Evolutionary conservation across 2,329 filamentous ascomycete species (phyloP).

Genomic region (Tolypocladium amazonense): DNA sequence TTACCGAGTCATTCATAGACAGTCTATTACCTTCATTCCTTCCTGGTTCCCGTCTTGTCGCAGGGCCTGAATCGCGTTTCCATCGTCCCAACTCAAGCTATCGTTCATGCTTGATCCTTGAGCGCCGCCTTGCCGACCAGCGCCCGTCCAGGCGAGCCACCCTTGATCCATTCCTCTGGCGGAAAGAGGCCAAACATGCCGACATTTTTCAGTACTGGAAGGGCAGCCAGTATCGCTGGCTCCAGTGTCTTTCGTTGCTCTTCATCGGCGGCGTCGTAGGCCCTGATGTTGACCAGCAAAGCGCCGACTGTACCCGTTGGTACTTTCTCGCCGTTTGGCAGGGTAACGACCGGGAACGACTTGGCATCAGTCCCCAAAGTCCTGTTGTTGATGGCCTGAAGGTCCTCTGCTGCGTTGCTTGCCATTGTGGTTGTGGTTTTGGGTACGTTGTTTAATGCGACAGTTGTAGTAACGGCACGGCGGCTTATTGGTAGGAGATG

Average conservation of each 20-base stretch:
- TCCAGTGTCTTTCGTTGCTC: not conserved
- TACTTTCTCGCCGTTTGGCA: constrained; percentile 5
- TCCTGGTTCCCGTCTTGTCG: not conserved
- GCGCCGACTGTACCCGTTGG: constrained; percentile 7
- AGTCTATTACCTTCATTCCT: not conserved
- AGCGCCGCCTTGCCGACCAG: constrained; percentile 5
- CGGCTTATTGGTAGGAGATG: not conserved
- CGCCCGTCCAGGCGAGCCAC: constrained; percentile 1
- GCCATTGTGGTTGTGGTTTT: not conserved
- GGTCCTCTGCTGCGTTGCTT: not conserved
- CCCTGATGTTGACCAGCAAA: constrained; percentile 5
- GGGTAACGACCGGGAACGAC: constrained; percentile 6
- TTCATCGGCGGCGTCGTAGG: constrained; percentile 3
- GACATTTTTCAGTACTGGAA: constrained; percentile 5
- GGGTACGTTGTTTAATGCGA: not conserved
- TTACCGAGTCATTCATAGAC: not conserved
- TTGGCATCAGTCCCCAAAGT: constrained; percentile 3
- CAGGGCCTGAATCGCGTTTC: no score
- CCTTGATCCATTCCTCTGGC: constrained; percentile 5
- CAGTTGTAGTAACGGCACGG: not conserved
- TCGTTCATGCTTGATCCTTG: not conserved
- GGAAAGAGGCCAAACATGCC: constrained; percentile 7
- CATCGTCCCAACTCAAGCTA: not conserved
- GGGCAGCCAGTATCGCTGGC: constrained; percentile 2
- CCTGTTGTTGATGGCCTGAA: constrained; percentile 6